Base-by-base conservation (phyloP, 768 basidiomycete genomes). In the Auricularia sp. region DNA sequence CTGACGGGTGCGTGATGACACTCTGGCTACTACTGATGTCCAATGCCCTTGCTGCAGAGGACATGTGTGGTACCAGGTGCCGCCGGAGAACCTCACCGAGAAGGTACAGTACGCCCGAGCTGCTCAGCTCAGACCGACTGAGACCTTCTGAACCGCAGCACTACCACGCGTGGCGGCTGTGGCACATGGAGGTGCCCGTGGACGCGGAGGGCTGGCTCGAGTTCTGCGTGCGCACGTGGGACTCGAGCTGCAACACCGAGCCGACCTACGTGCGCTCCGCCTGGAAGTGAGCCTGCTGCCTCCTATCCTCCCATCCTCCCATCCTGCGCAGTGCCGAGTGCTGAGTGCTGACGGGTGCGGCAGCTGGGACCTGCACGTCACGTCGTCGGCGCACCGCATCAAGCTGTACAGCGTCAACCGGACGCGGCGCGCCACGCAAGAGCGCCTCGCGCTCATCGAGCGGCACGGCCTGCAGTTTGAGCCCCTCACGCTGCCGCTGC, bases 131-230 rank as follows among this genome's bases (percentile, higher is more conserved):
- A 8, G 47, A 51, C 47, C 47, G 47, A 21, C 14, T 18, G 21
- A 12, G 16, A 5, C 6, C 47, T 4, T 21, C 11, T 54, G 33
- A n/a, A 35, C 23, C 33, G 23, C 61, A 82, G 79, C 80, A 83
- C 67, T 84, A 83, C 68, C 76, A 82, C 62, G 81, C 82, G 0
- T 83, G 80, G 81, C 71, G 83, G 56, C 74, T 83, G 16, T 83
- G 82, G 83, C 78, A 76, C 66, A 78, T 82, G 53, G 75, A 79
- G 12, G 63, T 84, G 0, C 82, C 81, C 4, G 79, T 83, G 44
- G 80, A 81, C 51, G 82, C 81, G 3, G 81, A 84, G 67, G 82
- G 82, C 4, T 83, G 82, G 81, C 75, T 83, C 43, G 82, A 83
- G 67, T 79, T 83, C 72, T 80, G 80, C 64, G 81, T 80, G 23